Conservation (phyloP, 768 basidiomycete species). For the Termitomyces sp. region DNA sequence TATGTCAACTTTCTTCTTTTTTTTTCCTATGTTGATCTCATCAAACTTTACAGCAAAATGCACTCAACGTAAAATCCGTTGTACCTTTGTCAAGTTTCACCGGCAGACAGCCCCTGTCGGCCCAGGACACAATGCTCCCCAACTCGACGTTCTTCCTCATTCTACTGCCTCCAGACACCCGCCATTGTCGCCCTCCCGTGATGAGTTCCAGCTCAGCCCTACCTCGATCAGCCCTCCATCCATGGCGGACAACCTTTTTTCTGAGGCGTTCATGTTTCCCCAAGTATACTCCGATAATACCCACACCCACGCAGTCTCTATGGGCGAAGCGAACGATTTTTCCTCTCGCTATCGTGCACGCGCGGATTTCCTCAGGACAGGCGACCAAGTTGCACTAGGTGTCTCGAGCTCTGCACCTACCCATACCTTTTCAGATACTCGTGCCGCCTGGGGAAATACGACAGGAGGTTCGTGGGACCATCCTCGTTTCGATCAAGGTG, state of each 20-base stretch:
- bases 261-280: constrained; percentile 15
- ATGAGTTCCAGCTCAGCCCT: constrained; percentile 28
- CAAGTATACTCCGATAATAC: constrained; percentile 16
- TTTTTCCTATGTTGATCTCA: neutral
- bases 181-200: constrained; percentile 11
- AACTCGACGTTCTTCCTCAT: constrained; percentile 25
- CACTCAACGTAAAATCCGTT: constrained; percentile 61
- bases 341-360: constrained; percentile 45
- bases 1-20: constrained; percentile 31
- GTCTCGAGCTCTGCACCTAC: neutral
- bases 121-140: constrained; percentile 53
- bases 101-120: constrained; percentile 77
- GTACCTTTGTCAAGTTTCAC: constrained; percentile 81
- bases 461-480: constrained; percentile 23
- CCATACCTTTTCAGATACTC: neutral
- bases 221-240: constrained; percentile 23
- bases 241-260: constrained; percentile 16
- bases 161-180: constrained; percentile 20
- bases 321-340: constrained; percentile 32
- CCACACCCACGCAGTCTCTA: constrained; percentile 6
- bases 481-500: constrained; percentile 38
- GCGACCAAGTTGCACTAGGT: neutral
- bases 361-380: constrained; percentile 35
- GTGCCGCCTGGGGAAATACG: neutral
- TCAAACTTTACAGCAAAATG: constrained; percentile 59